phyloP scores from a whole-genome alignment of 2,329 filamentous ascomycete genomes.

The Sphaerostilbella broomeana region DNA sequence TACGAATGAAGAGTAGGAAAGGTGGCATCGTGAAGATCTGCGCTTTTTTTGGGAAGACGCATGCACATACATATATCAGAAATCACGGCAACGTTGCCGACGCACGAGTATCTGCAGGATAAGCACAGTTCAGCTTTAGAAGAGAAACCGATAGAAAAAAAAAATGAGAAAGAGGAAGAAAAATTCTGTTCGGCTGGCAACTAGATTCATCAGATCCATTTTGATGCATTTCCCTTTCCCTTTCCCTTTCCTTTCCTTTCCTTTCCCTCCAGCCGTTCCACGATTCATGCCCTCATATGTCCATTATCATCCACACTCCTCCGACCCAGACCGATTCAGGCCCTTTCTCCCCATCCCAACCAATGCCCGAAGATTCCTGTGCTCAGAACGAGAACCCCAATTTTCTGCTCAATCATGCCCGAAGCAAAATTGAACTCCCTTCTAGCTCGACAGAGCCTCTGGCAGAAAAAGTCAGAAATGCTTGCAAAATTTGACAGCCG shows the following conservation, averaged over 20 bases:
- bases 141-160: too few species aligned
- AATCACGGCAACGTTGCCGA: too few species aligned
- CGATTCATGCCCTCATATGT: constrained; percentile 15
- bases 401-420: constrained; percentile 4
- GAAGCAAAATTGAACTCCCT: neutral
- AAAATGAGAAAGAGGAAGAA: constrained; percentile 14
- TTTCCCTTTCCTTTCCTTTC: too few species aligned
- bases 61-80: too few species aligned
- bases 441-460: constrained; percentile 4
- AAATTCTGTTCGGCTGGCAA: constrained; percentile 10
- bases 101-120: too few species aligned
- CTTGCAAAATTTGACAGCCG: constrained; percentile 13
- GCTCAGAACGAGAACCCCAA: constrained; percentile 7
- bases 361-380: constrained; percentile 9
- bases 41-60: too few species aligned
- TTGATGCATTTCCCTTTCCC: constrained; percentile 8
- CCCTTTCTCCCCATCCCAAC: constrained; percentile 8
- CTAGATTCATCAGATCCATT: constrained; percentile 14
- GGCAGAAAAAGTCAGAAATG: constrained; percentile 9
- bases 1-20: too few species aligned
- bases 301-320: constrained; percentile 14
- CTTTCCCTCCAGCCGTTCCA: constrained; percentile 12
- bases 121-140: too few species aligned
- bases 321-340: constrained; percentile 8
- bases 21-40: too few species aligned